phyloP scores from a whole-genome alignment of 2,329 filamentous ascomycete species.

The Apiospora koreana region DNA sequence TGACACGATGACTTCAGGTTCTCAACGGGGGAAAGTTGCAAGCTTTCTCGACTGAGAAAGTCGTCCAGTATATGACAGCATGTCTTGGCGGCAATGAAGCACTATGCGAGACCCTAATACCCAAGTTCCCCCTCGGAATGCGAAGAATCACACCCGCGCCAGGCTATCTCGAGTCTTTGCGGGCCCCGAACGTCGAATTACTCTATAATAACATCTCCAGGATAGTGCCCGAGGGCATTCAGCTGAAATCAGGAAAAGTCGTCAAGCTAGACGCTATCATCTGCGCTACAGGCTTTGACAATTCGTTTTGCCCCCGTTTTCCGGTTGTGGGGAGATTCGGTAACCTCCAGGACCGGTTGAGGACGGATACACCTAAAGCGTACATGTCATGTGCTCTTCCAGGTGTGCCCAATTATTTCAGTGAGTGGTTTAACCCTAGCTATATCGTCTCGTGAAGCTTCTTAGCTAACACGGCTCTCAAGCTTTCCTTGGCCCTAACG shows the following conservation, averaged over 20 bases:
- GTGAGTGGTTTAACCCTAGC: conserved; percentile 33
- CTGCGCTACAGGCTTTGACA: conserved; percentile 60
- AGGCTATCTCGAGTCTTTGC: conserved; percentile 48
- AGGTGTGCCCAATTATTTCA: conserved; percentile 57
- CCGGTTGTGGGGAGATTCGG: conserved; percentile 50
- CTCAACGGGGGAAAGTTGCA: conserved; percentile 43
- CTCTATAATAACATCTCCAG: conserved; percentile 45
- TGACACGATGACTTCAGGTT: conserved; percentile 27
- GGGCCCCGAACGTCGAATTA: conserved; percentile 48
- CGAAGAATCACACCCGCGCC: conserved; percentile 52
- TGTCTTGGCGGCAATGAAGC: conserved; percentile 48
- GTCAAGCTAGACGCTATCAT: conserved; percentile 56
- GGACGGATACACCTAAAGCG: conserved; percentile 42
- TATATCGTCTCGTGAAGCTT: no score
- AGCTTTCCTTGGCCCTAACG: conserved; percentile 55
- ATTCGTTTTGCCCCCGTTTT: conserved; percentile 53
- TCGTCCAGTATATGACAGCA: conserved; percentile 47
- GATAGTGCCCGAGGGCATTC: conserved; percentile 49
- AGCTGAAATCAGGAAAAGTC: conserved; percentile 48
- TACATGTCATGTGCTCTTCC: conserved; percentile 57
- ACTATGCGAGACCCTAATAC: conserved; percentile 53
- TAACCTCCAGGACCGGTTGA: conserved; percentile 53
- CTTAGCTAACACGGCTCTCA: conserved; percentile 1
- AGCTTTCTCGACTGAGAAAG: conserved; percentile 41
- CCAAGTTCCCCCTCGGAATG: conserved; percentile 49